Conservation (phyloP, 2,329 filamentous ascomycete species). For the Aspergillus udagawae region DNA sequence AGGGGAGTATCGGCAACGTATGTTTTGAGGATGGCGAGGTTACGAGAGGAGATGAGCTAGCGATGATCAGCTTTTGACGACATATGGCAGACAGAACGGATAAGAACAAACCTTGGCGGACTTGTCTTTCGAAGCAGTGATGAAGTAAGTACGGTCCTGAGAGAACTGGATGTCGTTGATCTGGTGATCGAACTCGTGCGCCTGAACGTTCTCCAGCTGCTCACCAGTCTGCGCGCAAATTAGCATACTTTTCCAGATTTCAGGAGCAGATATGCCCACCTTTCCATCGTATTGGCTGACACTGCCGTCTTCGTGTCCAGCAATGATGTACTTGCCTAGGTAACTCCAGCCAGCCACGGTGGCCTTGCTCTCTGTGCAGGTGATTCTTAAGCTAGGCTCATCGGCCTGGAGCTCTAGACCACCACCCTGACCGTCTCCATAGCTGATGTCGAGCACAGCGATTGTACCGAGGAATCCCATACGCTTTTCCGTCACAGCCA, state of each 20-base stretch:
- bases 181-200: conserved; percentile 76
- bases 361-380: conserved; percentile 93
- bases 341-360: conserved; percentile 97
- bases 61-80: conserved; percentile 14
- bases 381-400: conserved; percentile 80
- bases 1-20: conserved; percentile 90
- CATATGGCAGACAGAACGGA: background rate
- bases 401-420: conserved; percentile 73
- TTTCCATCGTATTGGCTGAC: conserved; percentile 90
- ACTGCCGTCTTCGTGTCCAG: conserved; percentile 93
- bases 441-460: conserved; percentile 83
- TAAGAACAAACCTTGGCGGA: conserved; percentile 67
- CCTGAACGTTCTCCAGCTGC: conserved; percentile 71
- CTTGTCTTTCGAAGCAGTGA: conserved; percentile 98
- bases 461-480: conserved; percentile 96
- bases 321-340: conserved; percentile 91
- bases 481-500: conserved; percentile 97
- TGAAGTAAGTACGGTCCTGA: conserved; percentile 91
- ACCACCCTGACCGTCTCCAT: conserved; percentile 55
- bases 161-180: conserved; percentile 97
- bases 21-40: conserved; percentile 89
- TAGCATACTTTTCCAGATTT: conserved; percentile 6
- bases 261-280: conserved; percentile 43
- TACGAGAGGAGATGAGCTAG: conserved; percentile 75
- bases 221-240: conserved; percentile 64